Percentiles rank a stretch among this genome's conserved stretches.
These are phyloP conservation scores for Yamadazyma oceani DNA, from an alignment of 1,139 yeast genomes.

Conservation along the genomic window DNA sequence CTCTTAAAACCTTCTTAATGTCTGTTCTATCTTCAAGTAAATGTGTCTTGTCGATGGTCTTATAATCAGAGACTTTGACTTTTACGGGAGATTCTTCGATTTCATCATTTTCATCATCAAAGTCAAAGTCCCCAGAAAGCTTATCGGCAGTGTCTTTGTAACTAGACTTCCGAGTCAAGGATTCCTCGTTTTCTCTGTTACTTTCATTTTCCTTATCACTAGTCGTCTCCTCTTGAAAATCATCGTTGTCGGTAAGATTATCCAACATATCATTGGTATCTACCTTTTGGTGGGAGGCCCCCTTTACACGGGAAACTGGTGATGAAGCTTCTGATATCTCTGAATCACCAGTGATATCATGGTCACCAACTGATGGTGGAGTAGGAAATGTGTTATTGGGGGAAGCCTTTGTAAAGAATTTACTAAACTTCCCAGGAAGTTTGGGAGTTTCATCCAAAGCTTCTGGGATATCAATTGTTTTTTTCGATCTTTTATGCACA, in stretches of 20 bases:
- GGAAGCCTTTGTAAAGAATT: slow-evolving; percentile 14
- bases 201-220: neutral
- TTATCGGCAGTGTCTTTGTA: neutral
- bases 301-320: slow-evolving; percentile 16
- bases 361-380: slow-evolving; percentile 12
- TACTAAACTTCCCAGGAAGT: slow-evolving; percentile 12
- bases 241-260: slow-evolving; percentile 24
- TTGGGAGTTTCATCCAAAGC: slow-evolving; percentile 8
- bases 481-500: slow-evolving; percentile 25
- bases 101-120: slow-evolving; percentile 37
- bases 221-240: neutral
- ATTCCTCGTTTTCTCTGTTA: neutral
- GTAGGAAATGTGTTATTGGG: slow-evolving; percentile 7
- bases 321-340: slow-evolving; percentile 39
- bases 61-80: slow-evolving; percentile 3
- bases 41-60: neutral
- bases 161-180: neutral
- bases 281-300: slow-evolving; percentile 3
- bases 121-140: slow-evolving; percentile 14
- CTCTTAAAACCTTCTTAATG: slow-evolving; percentile 25
- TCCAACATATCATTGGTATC: slow-evolving; percentile 19
- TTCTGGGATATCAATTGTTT: slow-evolving; percentile 12
- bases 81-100: slow-evolving; percentile 47
- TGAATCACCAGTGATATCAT: slow-evolving; percentile 34
- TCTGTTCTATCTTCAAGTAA: slow-evolving; percentile 8